Base-by-base conservation (phyloP, 495 filamentous ascomycete genomes). In the Talaromyces stipitatus region DNA sequence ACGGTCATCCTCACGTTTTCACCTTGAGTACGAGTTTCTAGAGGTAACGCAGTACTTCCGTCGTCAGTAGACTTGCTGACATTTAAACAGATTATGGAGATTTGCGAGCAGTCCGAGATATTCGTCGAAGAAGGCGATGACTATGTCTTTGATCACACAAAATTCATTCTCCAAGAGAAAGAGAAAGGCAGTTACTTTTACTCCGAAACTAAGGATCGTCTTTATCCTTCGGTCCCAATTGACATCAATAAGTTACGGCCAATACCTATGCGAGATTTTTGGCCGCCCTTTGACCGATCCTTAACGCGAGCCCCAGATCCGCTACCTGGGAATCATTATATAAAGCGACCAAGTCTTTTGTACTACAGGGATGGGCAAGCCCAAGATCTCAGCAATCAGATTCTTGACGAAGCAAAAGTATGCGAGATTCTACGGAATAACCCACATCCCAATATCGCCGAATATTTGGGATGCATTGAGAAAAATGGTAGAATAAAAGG, bases 391-490 rank as follows among this genome's bases (percentile, higher is more conserved):
- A 54, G 62, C 51, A 59, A 62, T 14, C 51, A 55, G 54, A 62
- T 69, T 36, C 27, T 55, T 43, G 58, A 58, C 56, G 64, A 69
- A 61, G 53, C 60, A 46, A 55, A 62, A 51, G 61, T 56, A 29
- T 71, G 64, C 57, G 57, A 72, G 59, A 64, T 72, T 7, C 68
- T 71, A 30, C 46, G 69, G 56, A 24, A 47, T 52, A 66, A 70
- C 43, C 71, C 72, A 20, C 69, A 77, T 58, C 71, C 66, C 14
- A 69, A 71, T 56, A 72, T 73, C 46, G 62, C 72, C 38, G 53
- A 55, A 29, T 74, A 75, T 58, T 69, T 70, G 55, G 68, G 63
- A 20, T 73, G 60, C 58, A 56, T 62, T 8, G 62, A 69, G 36
- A 62, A 55, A 29, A 47, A 62, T 12, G 66, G 68, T 56, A 64